A percentile compares a stretch with the other conserved stretches of the same genome.
Conservation (phyloP, 1,284 basidiomycete species). For the Quambalaria eucalypti region DNA sequence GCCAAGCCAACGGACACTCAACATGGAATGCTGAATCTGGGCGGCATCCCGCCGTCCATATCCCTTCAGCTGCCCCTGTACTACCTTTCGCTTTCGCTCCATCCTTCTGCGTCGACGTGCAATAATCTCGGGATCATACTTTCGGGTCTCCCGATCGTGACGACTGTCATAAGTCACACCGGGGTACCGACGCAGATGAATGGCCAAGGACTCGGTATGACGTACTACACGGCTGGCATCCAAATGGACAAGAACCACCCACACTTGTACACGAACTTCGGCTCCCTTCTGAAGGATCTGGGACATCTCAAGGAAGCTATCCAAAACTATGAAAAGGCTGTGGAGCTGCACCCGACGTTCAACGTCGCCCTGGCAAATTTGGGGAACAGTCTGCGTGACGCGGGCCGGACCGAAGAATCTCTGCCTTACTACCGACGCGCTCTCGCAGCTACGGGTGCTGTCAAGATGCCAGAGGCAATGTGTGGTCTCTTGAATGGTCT, state of each 20-base stretch:
- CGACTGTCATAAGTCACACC: constrained; percentile 30
- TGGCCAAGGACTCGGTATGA: constrained; percentile 51
- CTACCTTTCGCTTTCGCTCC: constrained; percentile 56
- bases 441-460: constrained; percentile 51
- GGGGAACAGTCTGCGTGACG: constrained; percentile 54
- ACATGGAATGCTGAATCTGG: constrained; percentile 26
- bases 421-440: constrained; percentile 56
- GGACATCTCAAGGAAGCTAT: constrained; percentile 55
- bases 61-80: constrained; percentile 55
- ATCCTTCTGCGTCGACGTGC: constrained; percentile 55
- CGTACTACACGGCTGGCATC: constrained; percentile 56
- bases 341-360: constrained; percentile 55
- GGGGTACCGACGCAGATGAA: constrained; percentile 44
- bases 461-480: constrained; percentile 55
- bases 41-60: constrained; percentile 50
- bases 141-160: constrained; percentile 50
- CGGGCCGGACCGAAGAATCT: constrained; percentile 55
- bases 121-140: constrained; percentile 60
- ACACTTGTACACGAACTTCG: constrained; percentile 58
- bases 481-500: constrained; percentile 56
- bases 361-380: constrained; percentile 59
- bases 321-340: constrained; percentile 53
- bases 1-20: constrained; percentile 8
- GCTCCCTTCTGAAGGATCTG: constrained; percentile 58
- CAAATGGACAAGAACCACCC: constrained; percentile 56